Evolutionary conservation across 169 alveolate genomes (phyloP).

Genomic region (Plasmodium cynomolgi): DNA sequence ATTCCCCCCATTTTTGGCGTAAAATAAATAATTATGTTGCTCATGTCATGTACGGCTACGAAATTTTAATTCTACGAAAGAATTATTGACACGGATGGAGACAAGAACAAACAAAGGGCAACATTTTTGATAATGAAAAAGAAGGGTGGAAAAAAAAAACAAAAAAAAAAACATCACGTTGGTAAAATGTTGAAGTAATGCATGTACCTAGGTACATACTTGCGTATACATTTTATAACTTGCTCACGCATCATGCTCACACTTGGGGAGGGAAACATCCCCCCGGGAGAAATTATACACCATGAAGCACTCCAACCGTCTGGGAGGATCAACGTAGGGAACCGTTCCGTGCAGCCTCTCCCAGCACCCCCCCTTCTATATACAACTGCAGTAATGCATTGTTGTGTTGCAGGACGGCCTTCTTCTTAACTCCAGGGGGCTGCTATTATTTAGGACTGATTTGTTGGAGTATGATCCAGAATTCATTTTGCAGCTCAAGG

Average conservation of each 20-base stretch:
- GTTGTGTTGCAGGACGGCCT: conserved; percentile 27
- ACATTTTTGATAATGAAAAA: neutral
- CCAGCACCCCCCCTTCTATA: neutral
- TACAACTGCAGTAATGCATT: conserved; percentile 53
- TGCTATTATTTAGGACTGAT: neutral
- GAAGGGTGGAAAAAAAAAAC: neutral
- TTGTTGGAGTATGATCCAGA: neutral
- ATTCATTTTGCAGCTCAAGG: neutral
- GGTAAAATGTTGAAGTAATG: neutral
- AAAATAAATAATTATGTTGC: neutral
- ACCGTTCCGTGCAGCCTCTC: too few relatives aligned
- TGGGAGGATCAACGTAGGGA: too few relatives aligned
- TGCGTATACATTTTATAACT: neutral
- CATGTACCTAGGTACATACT: neutral
- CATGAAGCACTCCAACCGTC: neutral
- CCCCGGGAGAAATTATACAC: neutral
- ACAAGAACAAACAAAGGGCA: neutral
- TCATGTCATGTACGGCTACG: neutral
- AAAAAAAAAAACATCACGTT: neutral
- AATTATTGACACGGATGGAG: neutral
- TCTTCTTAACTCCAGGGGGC: conserved; percentile 3
- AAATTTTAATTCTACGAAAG: conserved; percentile 2
- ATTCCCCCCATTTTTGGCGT: neutral
- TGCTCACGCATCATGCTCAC: neutral
- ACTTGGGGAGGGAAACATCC: neutral